phyloP scores from a whole-genome alignment of 352 stramenopile species.

The Phytophthora crassamura region DNA sequence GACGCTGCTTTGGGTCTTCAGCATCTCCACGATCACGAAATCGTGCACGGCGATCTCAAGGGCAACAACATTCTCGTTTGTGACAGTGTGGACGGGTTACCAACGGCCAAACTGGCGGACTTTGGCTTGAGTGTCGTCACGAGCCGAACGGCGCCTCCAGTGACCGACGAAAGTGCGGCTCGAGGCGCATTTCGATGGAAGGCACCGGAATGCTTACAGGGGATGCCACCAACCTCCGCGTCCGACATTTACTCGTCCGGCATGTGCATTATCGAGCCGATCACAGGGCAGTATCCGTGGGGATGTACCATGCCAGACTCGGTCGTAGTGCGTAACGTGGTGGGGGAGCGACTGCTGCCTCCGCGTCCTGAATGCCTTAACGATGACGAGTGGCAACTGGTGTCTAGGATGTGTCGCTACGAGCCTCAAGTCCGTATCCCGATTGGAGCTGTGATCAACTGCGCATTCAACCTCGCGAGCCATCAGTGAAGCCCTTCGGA shows the following conservation, averaged over 20 bases:
- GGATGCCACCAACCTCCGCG: slow-evolving; percentile 9
- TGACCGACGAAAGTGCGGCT: neutral
- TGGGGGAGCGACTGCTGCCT: too few species aligned
- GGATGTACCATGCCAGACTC: neutral
- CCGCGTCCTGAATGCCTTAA: too few species aligned
- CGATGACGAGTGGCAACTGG: too few species aligned
- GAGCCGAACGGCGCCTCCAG: neutral
- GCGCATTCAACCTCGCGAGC: too few species aligned
- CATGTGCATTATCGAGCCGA: slow-evolving; percentile 22
- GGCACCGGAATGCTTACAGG: slow-evolving; percentile 21
- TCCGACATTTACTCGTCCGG: slow-evolving; percentile 25
- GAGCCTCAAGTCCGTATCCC: too few species aligned
- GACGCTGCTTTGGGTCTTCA: slow-evolving; percentile 23
- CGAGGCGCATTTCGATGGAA: slow-evolving; percentile 24
- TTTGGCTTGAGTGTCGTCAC: slow-evolving; percentile 23
- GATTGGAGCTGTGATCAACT: too few species aligned
- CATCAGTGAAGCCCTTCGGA: too few species aligned
- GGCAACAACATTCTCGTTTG: slow-evolving; percentile 25
- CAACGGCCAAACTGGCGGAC: slow-evolving; percentile 20
- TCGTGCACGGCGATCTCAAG: slow-evolving; percentile 21
- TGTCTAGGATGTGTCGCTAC: too few species aligned
- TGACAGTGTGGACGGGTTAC: slow-evolving; percentile 16
- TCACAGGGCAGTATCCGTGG: slow-evolving; percentile 20
- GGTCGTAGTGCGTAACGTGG: too few species aligned
- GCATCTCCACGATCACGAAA: slow-evolving; percentile 19